Base-by-base conservation (phyloP, 179 eudicot species). In the Drosera spatulata region DNA sequence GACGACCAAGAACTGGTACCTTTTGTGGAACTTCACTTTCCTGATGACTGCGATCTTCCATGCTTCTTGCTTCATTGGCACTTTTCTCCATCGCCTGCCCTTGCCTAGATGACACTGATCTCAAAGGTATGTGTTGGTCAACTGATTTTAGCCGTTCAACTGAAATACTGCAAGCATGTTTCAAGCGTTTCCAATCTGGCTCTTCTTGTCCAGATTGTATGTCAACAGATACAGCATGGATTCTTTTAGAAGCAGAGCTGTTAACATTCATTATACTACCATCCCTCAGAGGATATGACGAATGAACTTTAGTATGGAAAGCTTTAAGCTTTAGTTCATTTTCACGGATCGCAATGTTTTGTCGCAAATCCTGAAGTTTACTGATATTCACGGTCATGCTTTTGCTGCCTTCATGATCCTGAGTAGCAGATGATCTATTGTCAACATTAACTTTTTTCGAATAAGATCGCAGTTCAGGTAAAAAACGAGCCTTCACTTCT, bases 321-420 rank as follows among this genome's bases (percentile, higher is more conserved):
- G 73, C 14, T 75, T 78, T 82, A 8, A 69, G 85, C 74, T 81
- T 84, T 47, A 86, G 66, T 64, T 86, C 79, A 64, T 71, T 84
- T 69, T 86, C 95, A 51, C 79, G 75, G 8, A 73, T 69, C 11
- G 80, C 91, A 47, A 86, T 84, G 60, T 71, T 70, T 67, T 84
- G 91, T 50, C 87, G 85, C 49, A 87, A 75, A 64, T 84, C 86
- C 69, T 84, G 84, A 63, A 82, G 81, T 51, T 84, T 77, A 68
- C 65, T 78, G 54, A 66, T 66, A 57, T 73, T 74, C 57, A 64
- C 54, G 51, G 60, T 73, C 61, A 68, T 66, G 58, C 60, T 78
- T 62, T 73, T 72, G 66, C 64, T 64, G 46, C 61, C 47, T 56
- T 69, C 75, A 63, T 65, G 69, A 56, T 74, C 81, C 61, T 59